These are phyloP conservation scores for Gynochthodes officinalis DNA, from an alignment of 257 asterid genomes.

Conservation along the genomic window DNA sequence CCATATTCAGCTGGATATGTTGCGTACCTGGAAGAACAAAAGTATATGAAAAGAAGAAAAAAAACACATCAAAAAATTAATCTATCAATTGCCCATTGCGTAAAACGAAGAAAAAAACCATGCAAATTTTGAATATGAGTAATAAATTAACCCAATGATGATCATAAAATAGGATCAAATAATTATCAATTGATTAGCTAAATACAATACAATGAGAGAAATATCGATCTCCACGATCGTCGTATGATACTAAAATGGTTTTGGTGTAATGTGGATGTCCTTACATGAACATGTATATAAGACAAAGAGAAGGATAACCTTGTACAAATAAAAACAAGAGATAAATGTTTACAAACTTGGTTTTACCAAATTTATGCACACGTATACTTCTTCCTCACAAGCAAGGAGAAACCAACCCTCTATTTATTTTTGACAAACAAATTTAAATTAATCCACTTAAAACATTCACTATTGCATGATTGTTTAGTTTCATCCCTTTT, in stretches of 20 bases:
- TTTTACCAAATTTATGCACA: no score
- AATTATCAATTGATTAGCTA: no score
- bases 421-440: neutral
- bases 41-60: neutral
- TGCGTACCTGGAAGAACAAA: conserved; percentile 47
- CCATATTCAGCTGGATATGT: conserved; percentile 68
- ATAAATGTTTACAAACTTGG: neutral
- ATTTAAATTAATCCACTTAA: neutral
- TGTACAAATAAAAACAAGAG: neutral
- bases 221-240: no score
- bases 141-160: no score
- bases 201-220: no score
- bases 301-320: conserved; percentile 3
- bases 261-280: conserved; percentile 2
- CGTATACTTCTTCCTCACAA: no score
- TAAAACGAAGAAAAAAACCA: no score
- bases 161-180: no score
- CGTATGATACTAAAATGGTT: neutral
- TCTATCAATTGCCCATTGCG: no score
- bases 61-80: neutral
- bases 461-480: neutral
- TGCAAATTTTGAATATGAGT: no score
- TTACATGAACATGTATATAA: neutral
- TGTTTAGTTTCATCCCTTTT: no score
- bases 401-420: no score